These are phyloP conservation scores for Zymoseptoria passerinii DNA, from an alignment of 2,329 filamentous ascomycete genomes.

Conservation along the genomic window DNA sequence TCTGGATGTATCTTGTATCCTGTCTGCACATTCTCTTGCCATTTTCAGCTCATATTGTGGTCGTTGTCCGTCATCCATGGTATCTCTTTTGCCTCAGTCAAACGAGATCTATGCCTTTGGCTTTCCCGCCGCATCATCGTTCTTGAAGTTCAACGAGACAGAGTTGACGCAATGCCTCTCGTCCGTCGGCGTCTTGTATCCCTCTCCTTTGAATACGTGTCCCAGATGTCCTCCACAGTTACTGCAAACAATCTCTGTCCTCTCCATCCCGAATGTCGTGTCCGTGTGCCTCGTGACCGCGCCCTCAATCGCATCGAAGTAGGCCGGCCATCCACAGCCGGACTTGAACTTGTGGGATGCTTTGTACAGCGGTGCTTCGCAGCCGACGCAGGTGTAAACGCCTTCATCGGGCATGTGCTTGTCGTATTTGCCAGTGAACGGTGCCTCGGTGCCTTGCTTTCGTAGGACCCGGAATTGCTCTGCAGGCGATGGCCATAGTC, in stretches of 20 bases:
- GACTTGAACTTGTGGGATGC: conserved; percentile 93
- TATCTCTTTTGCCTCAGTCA: neutral
- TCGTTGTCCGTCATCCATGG: neutral
- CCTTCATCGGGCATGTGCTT: conserved; percentile 71
- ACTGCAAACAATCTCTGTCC: conserved; percentile 88
- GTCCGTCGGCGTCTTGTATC: conserved; percentile 75
- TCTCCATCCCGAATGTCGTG: conserved; percentile 65
- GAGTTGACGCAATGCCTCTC: conserved; percentile 98
- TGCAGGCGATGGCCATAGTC: conserved; percentile 31
- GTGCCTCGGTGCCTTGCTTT: conserved; percentile 80
- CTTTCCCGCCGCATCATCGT: conserved; percentile 47
- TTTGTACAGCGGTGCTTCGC: conserved; percentile 81
- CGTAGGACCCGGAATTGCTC: conserved; percentile 94
- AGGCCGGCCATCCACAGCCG: conserved; percentile 95
- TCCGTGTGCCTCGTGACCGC: conserved; percentile 80
- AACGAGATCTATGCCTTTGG: conserved; percentile 22
- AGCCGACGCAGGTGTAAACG: conserved; percentile 81
- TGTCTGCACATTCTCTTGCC: neutral
- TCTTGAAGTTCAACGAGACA: conserved; percentile 74
- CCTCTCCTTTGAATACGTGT: conserved; percentile 87
- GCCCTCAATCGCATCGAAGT: conserved; percentile 89
- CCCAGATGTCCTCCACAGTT: conserved; percentile 91
- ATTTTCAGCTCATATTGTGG: neutral
- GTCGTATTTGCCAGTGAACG: conserved; percentile 75
- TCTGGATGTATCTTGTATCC: neutral